Evolutionary conservation across 805 yeast genomes (phyloP).

Genomic region (Starmerella vaccinii): DNA sequence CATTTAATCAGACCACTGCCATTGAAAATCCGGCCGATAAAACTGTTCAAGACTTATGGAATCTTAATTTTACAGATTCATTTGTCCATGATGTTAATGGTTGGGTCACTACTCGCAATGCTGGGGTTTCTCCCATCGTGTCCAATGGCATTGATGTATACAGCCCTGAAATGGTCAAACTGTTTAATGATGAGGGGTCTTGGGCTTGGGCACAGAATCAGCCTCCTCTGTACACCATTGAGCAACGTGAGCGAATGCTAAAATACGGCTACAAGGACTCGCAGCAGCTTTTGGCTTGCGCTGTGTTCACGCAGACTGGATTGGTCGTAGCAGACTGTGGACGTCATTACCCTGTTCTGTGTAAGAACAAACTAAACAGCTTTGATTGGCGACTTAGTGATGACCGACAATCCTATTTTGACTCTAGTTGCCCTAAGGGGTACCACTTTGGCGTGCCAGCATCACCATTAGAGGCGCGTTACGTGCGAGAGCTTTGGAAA

Average conservation of each 20-base stretch:
- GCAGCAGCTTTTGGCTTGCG: slow-evolving; percentile 36
- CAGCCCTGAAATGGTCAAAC: slow-evolving; percentile 16
- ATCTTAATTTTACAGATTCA: slow-evolving; percentile 16
- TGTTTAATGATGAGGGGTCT: slow-evolving; percentile 27
- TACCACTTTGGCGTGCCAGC: slow-evolving; percentile 40
- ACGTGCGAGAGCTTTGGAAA: slow-evolving; percentile 19
- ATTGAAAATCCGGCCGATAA: slow-evolving; percentile 5
- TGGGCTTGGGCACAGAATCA: slow-evolving; percentile 72
- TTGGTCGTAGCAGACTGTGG: slow-evolving; percentile 67
- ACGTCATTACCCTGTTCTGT: slow-evolving; percentile 41
- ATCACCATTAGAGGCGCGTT: slow-evolving; percentile 40
- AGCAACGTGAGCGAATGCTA: slow-evolving; percentile 18
- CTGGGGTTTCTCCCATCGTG: slow-evolving; percentile 64
- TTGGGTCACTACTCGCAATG: slow-evolving; percentile 29
- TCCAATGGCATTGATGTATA: slow-evolving; percentile 25
- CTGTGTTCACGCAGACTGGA: slow-evolving; percentile 36
- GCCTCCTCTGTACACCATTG: slow-evolving; percentile 34
- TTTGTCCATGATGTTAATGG: background rate
- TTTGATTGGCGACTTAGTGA: slow-evolving; percentile 34
- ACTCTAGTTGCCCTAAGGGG: slow-evolving; percentile 31
- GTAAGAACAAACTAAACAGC: slow-evolving; percentile 38
- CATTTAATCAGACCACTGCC: slow-evolving; percentile 10
- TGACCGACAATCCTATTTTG: slow-evolving; percentile 30
- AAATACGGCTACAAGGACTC: slow-evolving; percentile 6
- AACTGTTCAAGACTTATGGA: slow-evolving; percentile 8